These are phyloP conservation scores for Pseudogymnoascus sp. DNA, from an alignment of 2,329 filamentous ascomycete genomes.

Conservation along the genomic window DNA sequence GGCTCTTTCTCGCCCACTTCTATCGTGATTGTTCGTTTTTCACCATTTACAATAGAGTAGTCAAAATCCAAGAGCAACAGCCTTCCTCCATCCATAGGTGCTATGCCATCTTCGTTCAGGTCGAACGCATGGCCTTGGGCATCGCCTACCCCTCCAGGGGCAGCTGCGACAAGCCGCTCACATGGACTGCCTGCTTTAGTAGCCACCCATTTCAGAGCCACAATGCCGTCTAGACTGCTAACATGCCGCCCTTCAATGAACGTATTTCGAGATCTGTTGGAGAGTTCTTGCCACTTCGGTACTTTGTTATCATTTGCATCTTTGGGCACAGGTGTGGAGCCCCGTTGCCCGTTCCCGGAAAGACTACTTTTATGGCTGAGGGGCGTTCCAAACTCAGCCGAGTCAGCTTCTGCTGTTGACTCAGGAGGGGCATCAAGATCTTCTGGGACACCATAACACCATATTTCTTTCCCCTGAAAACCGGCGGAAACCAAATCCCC, in stretches of 20 bases:
- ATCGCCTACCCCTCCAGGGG: slow-evolving; percentile 54
- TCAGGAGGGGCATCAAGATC: slow-evolving; percentile 57
- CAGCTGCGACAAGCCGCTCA: slow-evolving; percentile 60
- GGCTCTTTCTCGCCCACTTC: slow-evolving; percentile 65
- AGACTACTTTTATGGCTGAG: neutral
- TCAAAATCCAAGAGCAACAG: slow-evolving; percentile 68
- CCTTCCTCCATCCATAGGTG: slow-evolving; percentile 71
- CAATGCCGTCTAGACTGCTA: slow-evolving; percentile 56
- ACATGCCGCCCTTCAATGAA: slow-evolving; percentile 62
- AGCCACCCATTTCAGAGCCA: slow-evolving; percentile 64
- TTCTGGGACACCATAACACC: slow-evolving; percentile 71
- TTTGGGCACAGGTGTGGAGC: slow-evolving; percentile 9
- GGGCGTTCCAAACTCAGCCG: neutral
- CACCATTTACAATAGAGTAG: slow-evolving; percentile 49
- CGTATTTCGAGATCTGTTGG: slow-evolving; percentile 61
- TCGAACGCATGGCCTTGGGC: slow-evolving; percentile 30
- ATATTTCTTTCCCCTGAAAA: slow-evolving; percentile 64
- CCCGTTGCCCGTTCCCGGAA: neutral
- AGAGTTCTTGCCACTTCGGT: slow-evolving; percentile 61
- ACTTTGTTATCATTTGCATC: slow-evolving; percentile 30
- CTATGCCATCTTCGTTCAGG: slow-evolving; percentile 58
- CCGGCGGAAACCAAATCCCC: slow-evolving; percentile 68
- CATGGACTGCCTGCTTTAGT: slow-evolving; percentile 40
- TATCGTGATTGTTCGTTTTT: slow-evolving; percentile 52
- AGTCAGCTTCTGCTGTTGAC: slow-evolving; percentile 4